These are phyloP conservation scores for Aaosphaeria pasadenensis DNA, from an alignment of 2,329 filamentous ascomycete species.

Conservation along the genomic window DNA sequence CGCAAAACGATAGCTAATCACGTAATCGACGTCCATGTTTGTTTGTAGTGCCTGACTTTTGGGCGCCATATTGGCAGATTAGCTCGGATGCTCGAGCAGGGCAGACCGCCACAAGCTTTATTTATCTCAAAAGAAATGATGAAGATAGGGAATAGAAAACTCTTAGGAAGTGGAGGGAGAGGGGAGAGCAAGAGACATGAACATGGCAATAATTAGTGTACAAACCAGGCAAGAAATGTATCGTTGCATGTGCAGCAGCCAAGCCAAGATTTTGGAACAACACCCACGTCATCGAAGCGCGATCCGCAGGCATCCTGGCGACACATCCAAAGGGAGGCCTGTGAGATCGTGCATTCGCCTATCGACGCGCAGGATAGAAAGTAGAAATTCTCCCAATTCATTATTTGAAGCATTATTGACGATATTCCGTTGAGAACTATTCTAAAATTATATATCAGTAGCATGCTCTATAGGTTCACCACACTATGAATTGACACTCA, in stretches of 20 bases:
- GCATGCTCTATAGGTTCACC: too few relatives aligned
- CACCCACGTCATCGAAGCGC: constrained; percentile 24
- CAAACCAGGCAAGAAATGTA: background rate
- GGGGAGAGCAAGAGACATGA: background rate
- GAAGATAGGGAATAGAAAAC: too few relatives aligned
- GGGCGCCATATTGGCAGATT: constrained; percentile 24
- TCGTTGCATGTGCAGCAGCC: constrained; percentile 17
- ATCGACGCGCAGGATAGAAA: too few relatives aligned
- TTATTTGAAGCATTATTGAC: too few relatives aligned
- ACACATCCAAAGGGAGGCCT: constrained; percentile 10
- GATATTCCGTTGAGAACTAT: too few relatives aligned
- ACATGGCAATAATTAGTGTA: background rate
- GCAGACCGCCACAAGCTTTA: background rate
- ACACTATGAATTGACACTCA: too few relatives aligned
- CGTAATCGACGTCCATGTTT: constrained; percentile 80
- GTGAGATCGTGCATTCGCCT: too few relatives aligned
- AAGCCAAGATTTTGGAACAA: constrained; percentile 8
- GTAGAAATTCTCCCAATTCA: too few relatives aligned
- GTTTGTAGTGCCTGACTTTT: constrained; percentile 42
- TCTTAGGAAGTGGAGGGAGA: background rate
- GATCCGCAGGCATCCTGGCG: constrained; percentile 16
- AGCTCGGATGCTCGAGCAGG: constrained; percentile 9
- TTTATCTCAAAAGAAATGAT: too few relatives aligned
- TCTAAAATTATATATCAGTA: too few relatives aligned
- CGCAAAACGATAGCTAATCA: constrained; percentile 74